These are phyloP conservation scores for Fragaria vesca DNA, from an alignment of 306 rosid genomes.

Conservation along the genomic window DNA sequence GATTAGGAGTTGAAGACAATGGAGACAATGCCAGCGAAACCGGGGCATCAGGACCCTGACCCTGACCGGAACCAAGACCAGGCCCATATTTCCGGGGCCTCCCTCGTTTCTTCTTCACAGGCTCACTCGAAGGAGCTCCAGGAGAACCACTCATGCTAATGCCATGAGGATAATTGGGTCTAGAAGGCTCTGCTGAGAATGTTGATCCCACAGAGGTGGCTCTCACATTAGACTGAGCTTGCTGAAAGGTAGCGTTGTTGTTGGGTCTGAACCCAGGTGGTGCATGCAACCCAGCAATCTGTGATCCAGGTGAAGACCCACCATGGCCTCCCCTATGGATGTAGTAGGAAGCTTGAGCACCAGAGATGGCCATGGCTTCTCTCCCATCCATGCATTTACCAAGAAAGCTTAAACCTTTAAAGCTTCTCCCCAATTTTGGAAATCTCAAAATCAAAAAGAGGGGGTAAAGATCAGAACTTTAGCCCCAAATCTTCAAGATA, in stretches of 20 bases:
- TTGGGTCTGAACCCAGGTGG: constrained; percentile 65
- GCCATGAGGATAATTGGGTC: constrained; percentile 49
- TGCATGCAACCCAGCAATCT: constrained; percentile 51
- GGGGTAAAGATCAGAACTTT: constrained; percentile 11
- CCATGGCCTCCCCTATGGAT: constrained; percentile 71
- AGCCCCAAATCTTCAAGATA: constrained; percentile 31
- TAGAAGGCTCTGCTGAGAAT: constrained; percentile 53
- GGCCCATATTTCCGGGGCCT: constrained; percentile 94
- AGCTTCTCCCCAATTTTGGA: constrained; percentile 6
- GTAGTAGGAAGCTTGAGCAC: constrained; percentile 83
- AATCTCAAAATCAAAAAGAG: constrained; percentile 4
- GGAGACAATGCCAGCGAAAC: constrained; percentile 80
- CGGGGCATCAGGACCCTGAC: constrained; percentile 52
- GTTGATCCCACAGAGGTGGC: constrained; percentile 54
- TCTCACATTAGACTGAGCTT: constrained; percentile 55
- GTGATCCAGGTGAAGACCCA: constrained; percentile 57
- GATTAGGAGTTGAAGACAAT: constrained; percentile 52
- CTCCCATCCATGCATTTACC: constrained; percentile 99
- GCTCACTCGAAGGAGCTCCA: constrained; percentile 57
- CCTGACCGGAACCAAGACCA: constrained; percentile 28
- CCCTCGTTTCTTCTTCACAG: constrained; percentile 86
- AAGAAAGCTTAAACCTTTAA: constrained; percentile 25
- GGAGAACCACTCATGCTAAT: constrained; percentile 47
- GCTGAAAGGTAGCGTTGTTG: constrained; percentile 44
- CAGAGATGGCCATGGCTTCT: constrained; percentile 89